Evolutionary conservation across 805 yeast genomes (phyloP).

Genomic region (Yarrowia divulgata): DNA sequence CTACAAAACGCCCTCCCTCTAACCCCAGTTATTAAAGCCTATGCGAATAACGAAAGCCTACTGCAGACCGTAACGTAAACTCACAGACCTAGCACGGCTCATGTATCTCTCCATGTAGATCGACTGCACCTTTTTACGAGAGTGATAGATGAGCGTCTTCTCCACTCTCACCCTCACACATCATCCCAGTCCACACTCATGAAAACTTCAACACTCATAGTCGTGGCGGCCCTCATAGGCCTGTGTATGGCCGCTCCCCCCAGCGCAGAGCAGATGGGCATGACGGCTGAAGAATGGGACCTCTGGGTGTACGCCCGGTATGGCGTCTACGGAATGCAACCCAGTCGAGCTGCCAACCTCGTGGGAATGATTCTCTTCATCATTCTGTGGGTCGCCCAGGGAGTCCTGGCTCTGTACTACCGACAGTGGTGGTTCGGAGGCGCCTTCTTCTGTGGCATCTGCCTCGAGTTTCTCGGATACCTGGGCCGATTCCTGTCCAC

Average conservation of each 20-base stretch:
- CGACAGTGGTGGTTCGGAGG: conserved; percentile 71
- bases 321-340: conserved; percentile 53
- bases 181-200: not conserved
- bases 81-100: conserved; percentile 13
- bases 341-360: conserved; percentile 64
- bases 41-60: not conserved
- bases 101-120: conserved; percentile 17
- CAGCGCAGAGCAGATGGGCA: conserved; percentile 23
- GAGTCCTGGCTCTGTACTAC: conserved; percentile 54
- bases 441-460: conserved; percentile 58
- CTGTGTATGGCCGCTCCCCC: conserved; percentile 25
- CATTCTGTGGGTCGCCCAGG: conserved; percentile 55
- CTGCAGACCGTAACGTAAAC: conserved; percentile 9
- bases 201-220: conserved; percentile 4
- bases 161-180: not conserved
- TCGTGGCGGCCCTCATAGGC: conserved; percentile 8
- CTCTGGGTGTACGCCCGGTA: conserved; percentile 3
- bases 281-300: conserved; percentile 5
- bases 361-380: conserved; percentile 65
- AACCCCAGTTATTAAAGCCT: not conserved
- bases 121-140: not conserved
- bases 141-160: not conserved
- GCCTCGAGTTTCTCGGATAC: conserved; percentile 73
- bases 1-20: not conserved
- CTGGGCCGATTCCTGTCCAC: conserved; percentile 61